A percentile compares a stretch with the other conserved stretches of the same genome.
Evolutionary conservation across 1,139 yeast genomes (phyloP).

Genomic region (Zygosaccharomyces pseudobailii): DNA sequence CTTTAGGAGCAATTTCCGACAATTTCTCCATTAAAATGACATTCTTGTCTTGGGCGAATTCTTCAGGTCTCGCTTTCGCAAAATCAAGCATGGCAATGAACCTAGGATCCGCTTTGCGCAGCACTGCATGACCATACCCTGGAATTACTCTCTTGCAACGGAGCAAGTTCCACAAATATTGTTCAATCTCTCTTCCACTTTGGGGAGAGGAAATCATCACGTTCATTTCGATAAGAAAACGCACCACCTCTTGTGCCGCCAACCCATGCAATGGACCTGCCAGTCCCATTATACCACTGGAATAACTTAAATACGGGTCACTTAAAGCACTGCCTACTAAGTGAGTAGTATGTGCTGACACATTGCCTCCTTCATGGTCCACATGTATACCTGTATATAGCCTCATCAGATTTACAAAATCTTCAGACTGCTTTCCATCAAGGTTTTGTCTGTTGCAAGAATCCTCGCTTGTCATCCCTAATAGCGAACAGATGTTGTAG

Average conservation of each 20-base stretch:
- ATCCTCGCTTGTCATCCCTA: conserved; percentile 57
- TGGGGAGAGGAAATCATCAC: conserved; percentile 67
- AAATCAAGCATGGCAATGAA: conserved; percentile 38
- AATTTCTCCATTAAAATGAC: conserved; percentile 35
- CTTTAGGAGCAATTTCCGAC: conserved; percentile 49
- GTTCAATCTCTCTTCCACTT: conserved; percentile 72
- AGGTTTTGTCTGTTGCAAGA: conserved; percentile 52
- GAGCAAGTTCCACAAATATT: conserved; percentile 86
- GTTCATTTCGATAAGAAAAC: conserved; percentile 84
- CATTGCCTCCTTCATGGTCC: conserved; percentile 99
- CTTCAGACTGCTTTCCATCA: conserved; percentile 22
- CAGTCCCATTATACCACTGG: conserved; percentile 94
- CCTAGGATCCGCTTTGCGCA: conserved; percentile 90
- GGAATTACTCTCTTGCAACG: conserved; percentile 94
- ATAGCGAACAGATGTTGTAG: conserved; percentile 75
- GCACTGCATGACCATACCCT: conserved; percentile 96
- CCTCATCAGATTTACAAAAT: conserved; percentile 83
- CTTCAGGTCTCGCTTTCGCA: conserved; percentile 31
- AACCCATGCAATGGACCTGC: conserved; percentile 99
- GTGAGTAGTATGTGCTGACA: conserved; percentile 96
- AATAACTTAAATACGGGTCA: conserved; percentile 85
- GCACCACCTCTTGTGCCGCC: conserved; percentile 96
- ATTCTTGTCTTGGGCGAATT: conserved; percentile 32
- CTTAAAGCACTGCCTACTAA: conserved; percentile 94
- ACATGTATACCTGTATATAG: conserved; percentile 92